Conservation (phyloP, 1,284 basidiomycete genomes). For the Malassezia furfur region DNA sequence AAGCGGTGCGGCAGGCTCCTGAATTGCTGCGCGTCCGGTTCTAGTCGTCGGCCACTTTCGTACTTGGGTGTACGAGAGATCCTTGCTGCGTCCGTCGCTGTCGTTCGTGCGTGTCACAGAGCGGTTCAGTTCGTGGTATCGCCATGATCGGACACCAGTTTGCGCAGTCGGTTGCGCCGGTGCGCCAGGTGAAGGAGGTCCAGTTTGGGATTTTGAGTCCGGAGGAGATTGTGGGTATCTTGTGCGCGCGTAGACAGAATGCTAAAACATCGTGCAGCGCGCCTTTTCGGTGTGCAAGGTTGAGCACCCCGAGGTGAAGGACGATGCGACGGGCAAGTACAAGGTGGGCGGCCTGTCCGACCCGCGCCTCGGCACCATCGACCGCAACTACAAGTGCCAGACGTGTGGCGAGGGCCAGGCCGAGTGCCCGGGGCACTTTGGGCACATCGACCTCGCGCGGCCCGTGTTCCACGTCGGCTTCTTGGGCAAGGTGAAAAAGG, state of each 20-base stretch:
- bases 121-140: background rate
- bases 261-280: constrained; percentile 55
- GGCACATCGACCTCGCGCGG: constrained; percentile 90
- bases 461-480: constrained; percentile 97
- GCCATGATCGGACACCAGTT: constrained; percentile 45
- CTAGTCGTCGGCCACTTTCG: constrained; percentile 18
- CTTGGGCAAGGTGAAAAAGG: constrained; percentile 98
- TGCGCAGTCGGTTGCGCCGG: constrained; percentile 78
- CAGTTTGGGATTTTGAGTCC: constrained; percentile 98
- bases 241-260: constrained; percentile 5
- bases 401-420: constrained; percentile 73
- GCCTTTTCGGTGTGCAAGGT: constrained; percentile 95
- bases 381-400: constrained; percentile 98
- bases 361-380: constrained; percentile 92
- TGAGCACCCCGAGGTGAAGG: constrained; percentile 95
- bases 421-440: constrained; percentile 81
- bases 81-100: too few species aligned
- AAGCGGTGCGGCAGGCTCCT: background rate
- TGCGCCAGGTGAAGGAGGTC: constrained; percentile 75
- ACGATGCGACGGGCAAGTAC: constrained; percentile 69
- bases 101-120: background rate
- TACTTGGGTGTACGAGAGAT: constrained; percentile 3
- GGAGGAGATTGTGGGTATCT: constrained; percentile 69
- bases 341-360: constrained; percentile 89
- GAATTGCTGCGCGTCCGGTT: constrained; percentile 3